Conservation (phyloP, 2,329 filamentous ascomycete species). For the Calonectria leucothoes region DNA sequence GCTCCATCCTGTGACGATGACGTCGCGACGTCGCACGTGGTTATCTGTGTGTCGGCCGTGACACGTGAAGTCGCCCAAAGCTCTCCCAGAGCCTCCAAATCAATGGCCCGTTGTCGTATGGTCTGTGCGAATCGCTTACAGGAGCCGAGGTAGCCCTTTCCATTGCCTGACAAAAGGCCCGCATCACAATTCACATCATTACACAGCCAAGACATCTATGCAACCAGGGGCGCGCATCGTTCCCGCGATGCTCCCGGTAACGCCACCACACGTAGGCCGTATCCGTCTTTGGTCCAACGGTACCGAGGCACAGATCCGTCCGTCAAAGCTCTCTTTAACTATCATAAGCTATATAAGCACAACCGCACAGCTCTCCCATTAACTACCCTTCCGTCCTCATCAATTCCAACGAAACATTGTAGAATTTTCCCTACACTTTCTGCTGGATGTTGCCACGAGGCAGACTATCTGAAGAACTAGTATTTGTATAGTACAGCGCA, state of each 20-base stretch:
- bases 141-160: constrained; percentile 13
- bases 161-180: constrained; percentile 4
- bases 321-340: neutral
- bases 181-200: neutral
- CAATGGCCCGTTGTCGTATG: neutral
- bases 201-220: neutral
- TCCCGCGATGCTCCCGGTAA: neutral
- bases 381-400: neutral
- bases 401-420: constrained; percentile 7
- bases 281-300: neutral
- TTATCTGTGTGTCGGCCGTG: constrained; percentile 12
- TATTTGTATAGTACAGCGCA: constrained; percentile 44
- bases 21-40: constrained; percentile 30
- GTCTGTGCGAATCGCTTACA: constrained; percentile 10
- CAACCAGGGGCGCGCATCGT: neutral
- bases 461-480: constrained; percentile 39
- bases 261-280: neutral
- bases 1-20: constrained; percentile 24
- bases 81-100: neutral
- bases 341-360: neutral
- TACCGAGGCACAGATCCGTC: neutral
- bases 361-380: neutral
- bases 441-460: constrained; percentile 34
- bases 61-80: constrained; percentile 42
- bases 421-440: constrained; percentile 8